Conservation (phyloP, 371 early-diverging fungal genomes). For the Cokeromyces recurvatus region DNA sequence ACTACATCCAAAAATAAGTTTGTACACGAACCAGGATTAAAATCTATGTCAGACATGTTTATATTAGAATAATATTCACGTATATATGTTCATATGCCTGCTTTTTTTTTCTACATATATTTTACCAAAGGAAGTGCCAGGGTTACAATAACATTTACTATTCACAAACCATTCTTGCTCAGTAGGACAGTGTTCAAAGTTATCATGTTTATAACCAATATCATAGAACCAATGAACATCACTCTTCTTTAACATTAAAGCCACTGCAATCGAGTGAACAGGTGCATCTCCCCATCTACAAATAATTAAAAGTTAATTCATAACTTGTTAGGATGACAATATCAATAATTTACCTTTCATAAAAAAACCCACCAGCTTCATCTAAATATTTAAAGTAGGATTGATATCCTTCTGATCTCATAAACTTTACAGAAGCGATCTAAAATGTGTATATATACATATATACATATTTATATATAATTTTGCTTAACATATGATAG, state of each 20-base stretch:
- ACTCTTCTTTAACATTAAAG: slow-evolving; percentile 66
- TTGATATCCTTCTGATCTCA: slow-evolving; percentile 65
- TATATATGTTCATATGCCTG: no score
- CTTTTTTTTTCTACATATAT: background rate
- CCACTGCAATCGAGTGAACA: slow-evolving; percentile 86
- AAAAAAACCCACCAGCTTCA: slow-evolving; percentile 81
- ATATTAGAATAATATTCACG: background rate
- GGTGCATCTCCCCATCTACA: slow-evolving; percentile 94
- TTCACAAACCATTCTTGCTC: slow-evolving; percentile 33
- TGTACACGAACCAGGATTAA: slow-evolving; percentile 23
- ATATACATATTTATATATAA: no score
- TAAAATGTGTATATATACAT: no score
- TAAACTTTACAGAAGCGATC: slow-evolving; percentile 52
- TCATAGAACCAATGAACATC: slow-evolving; percentile 91
- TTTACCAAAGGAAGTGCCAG: slow-evolving; percentile 34
- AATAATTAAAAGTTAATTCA: no score
- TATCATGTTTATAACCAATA: slow-evolving; percentile 74
- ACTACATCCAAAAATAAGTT: slow-evolving; percentile 19
- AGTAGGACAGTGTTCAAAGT: slow-evolving; percentile 66
- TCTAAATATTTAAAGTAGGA: slow-evolving; percentile 81
- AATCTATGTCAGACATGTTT: slow-evolving; percentile 1
- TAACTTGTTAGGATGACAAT: background rate
- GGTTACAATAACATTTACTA: slow-evolving; percentile 57
- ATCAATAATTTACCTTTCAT: slow-evolving; percentile 63
- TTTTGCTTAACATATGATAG: background rate